Conservation (phyloP, 2,329 filamentous ascomycete genomes). For the Colletotrichum graminicola region DNA sequence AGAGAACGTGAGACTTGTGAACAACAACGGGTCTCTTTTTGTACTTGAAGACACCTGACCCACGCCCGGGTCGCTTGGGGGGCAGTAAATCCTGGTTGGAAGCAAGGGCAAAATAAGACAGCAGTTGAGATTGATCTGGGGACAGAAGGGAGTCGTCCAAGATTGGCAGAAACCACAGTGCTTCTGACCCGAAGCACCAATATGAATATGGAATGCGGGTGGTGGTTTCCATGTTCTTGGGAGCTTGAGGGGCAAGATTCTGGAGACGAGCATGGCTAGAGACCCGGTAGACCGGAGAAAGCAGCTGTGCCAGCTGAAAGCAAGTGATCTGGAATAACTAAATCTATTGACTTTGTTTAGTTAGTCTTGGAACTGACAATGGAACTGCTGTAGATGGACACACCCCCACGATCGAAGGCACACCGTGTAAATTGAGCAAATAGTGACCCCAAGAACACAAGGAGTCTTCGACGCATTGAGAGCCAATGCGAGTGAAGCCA, state of each 20-base stretch:
- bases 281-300: slow-evolving; percentile 28
- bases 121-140: slow-evolving; percentile 33
- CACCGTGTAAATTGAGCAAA: slow-evolving; percentile 44
- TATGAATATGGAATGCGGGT: slow-evolving; percentile 32
- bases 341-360: slow-evolving; percentile 42
- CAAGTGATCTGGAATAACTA: slow-evolving; percentile 44
- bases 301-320: slow-evolving; percentile 33
- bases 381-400: slow-evolving; percentile 16
- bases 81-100: slow-evolving; percentile 44
- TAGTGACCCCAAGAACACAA: slow-evolving; percentile 45
- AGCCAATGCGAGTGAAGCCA: slow-evolving; percentile 41
- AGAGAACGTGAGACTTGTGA: slow-evolving; percentile 44
- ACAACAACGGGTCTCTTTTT: slow-evolving; percentile 40
- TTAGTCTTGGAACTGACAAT: not conserved
- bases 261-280: slow-evolving; percentile 40
- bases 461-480: slow-evolving; percentile 43
- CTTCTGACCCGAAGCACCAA: slow-evolving; percentile 43
- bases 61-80: slow-evolving; percentile 44
- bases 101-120: slow-evolving; percentile 43
- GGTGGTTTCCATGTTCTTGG: slow-evolving; percentile 39
- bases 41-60: slow-evolving; percentile 32
- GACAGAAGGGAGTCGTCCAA: slow-evolving; percentile 40
- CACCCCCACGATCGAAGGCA: slow-evolving; percentile 45
- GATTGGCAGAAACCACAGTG: slow-evolving; percentile 45
- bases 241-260: slow-evolving; percentile 40